Evolutionary conservation across 208 protist genomes (phyloP).

Genomic region (Leishmania amazonensis): DNA sequence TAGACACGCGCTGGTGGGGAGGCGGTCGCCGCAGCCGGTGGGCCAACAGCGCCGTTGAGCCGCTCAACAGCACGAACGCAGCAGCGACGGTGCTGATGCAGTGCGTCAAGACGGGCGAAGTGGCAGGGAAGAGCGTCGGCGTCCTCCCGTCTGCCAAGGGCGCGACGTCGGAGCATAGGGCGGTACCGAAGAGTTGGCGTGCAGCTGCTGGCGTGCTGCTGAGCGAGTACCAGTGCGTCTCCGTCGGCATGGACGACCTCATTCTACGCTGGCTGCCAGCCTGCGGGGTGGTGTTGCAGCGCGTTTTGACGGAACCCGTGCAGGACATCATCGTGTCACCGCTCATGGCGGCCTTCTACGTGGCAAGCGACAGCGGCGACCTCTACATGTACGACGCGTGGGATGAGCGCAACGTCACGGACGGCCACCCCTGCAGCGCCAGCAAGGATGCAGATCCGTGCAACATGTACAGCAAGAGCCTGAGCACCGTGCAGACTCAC

Average conservation of each 20-base stretch:
- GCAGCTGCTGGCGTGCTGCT: conserved; percentile 47
- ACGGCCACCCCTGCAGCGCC: background rate
- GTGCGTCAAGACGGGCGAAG: background rate
- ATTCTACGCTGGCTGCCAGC: conserved; percentile 74
- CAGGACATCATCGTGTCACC: conserved; percentile 64
- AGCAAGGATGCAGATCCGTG: background rate
- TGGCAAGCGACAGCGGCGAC: conserved; percentile 54
- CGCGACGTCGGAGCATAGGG: background rate
- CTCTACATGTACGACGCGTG: conserved; percentile 75
- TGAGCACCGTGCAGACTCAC: conserved; percentile 11
- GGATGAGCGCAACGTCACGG: conserved; percentile 52
- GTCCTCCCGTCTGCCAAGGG: background rate
- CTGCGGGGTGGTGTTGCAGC: conserved; percentile 63
- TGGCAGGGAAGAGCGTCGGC: background rate
- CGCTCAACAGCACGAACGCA: conserved; percentile 24
- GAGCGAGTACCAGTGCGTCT: conserved; percentile 70
- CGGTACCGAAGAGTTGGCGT: conserved; percentile 34
- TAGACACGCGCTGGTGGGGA: conserved; percentile 72
- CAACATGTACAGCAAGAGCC: conserved; percentile 1
- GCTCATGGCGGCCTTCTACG: conserved; percentile 71
- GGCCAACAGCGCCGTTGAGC: conserved; percentile 30
- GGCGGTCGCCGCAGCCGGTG: conserved; percentile 32
- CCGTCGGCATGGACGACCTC: conserved; percentile 40
- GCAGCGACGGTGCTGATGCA: conserved; percentile 15
- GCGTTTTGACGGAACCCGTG: conserved; percentile 46